Evolutionary conservation across 2,329 filamentous ascomycete genomes (phyloP), one percentile per base, ranked within the genome.

Genomic region (Aureobasidium sp.): DNA sequence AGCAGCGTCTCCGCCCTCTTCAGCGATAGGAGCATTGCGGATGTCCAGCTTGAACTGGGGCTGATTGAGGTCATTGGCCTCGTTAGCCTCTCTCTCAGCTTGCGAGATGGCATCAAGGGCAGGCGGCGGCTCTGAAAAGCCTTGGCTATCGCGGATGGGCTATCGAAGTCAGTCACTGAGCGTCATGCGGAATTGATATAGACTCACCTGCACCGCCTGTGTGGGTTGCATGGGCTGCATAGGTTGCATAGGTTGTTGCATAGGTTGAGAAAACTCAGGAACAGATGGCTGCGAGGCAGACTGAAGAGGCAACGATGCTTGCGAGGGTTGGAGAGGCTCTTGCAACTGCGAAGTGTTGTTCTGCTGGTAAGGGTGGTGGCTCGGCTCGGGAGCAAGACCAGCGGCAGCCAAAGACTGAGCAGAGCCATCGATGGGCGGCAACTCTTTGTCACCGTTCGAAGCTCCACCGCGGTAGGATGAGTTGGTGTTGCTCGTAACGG

Each of bases 41-140:
- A 95, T 95, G 70, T 85, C 90, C 58, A 95, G 81, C 73, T 89
- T 93, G 77, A 91, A 91, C 62, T 81, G 78, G 9, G 85, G 78
- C 50, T 85, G 82, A 5, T 74, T 75, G 47, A 86, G 84, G 53
- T 86, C 84, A 11, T 75, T 78, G n/a, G 55, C 73, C 44, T 64
- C 66, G 4, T 80, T 80, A 9, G 82, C 84, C 70, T 91, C 89
- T 47, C 81, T 81, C 71, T 91, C 82, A 7, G 89, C 89, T 70
- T 87, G 84, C 0, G 89, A 87, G 62, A 93, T 77, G 42, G 77
- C 75, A 66, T 80, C 79, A 21, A 74, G 69, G 79, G 71, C 87
- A 79, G 83, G 77, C 0, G 84, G 80, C 0, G 87, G 89, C n/a
- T 93, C 82, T 3, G 82, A 87, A 70, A 86, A 94, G 7, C 90